These are phyloP conservation scores for Boletellus emodensis DNA, from an alignment of 768 basidiomycete genomes.

Conservation along the genomic window DNA sequence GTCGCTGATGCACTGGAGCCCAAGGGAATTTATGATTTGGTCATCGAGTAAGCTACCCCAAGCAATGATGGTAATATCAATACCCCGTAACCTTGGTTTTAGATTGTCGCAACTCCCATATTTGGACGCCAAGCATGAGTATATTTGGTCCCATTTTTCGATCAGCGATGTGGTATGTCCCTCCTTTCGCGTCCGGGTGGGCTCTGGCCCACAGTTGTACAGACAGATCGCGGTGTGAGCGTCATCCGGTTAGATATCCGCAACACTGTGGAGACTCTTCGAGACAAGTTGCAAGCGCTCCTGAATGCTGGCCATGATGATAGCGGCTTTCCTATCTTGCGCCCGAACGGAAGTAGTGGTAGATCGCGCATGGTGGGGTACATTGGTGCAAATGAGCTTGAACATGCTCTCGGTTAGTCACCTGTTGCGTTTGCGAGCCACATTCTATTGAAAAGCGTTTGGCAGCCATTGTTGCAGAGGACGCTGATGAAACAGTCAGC, in stretches of 20 bases:
- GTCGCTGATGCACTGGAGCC: slow-evolving; percentile 42
- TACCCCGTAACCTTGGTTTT: slow-evolving; percentile 1
- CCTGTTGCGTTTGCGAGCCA: not conserved
- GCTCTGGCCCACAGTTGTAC: not conserved
- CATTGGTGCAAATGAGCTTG: slow-evolving; percentile 88
- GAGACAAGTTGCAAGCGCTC: slow-evolving; percentile 61
- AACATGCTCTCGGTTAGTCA: slow-evolving; percentile 80
- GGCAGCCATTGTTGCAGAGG: slow-evolving; percentile 73
- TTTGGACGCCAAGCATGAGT: slow-evolving; percentile 86
- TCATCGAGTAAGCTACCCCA: slow-evolving; percentile 60
- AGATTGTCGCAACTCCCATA: slow-evolving; percentile 86
- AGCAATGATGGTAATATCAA: not conserved
- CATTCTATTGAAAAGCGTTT: not conserved
- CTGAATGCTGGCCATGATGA: slow-evolving; percentile 63
- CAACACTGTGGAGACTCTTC: slow-evolving; percentile 77
- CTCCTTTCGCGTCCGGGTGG: not conserved
- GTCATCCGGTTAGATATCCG: slow-evolving; percentile 64
- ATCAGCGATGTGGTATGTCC: slow-evolving; percentile 73
- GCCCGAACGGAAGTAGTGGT: slow-evolving; percentile 40
- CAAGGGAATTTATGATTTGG: slow-evolving; percentile 95
- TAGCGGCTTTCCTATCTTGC: slow-evolving; percentile 83
- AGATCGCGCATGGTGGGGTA: slow-evolving; percentile 78
- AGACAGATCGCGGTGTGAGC: slow-evolving; percentile 68
- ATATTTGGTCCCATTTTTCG: slow-evolving; percentile 76
- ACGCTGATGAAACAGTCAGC: slow-evolving; percentile 59